Evolutionary conservation across 176 grass and related monocot species (phyloP).

Genomic region (Paspalum notatum): DNA sequence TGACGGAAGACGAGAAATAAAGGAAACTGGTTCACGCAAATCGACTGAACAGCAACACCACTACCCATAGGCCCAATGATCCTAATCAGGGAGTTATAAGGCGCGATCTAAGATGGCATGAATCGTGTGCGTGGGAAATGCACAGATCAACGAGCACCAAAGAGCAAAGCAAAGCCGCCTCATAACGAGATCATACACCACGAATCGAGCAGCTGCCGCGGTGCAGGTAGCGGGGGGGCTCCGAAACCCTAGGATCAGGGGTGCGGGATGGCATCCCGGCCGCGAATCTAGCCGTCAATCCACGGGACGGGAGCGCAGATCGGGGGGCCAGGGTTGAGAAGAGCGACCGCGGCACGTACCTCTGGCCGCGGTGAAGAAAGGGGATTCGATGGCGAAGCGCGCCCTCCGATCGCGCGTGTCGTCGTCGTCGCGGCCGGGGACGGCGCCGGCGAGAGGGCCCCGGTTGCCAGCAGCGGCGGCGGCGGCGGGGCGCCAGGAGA

Average conservation of each 20-base stretch:
- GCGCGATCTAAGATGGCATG: background rate
- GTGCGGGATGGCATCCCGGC: background rate
- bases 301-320: slow-evolving; percentile 20
- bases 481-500: slow-evolving; percentile 49
- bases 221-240: background rate
- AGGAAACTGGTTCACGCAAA: background rate
- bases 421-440: slow-evolving; percentile 32
- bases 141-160: slow-evolving; percentile 11
- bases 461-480: slow-evolving; percentile 20
- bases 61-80: background rate
- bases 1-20: background rate
- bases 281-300: slow-evolving; percentile 1
- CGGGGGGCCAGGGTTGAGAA: background rate
- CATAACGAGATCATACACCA: background rate
- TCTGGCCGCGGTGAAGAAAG: slow-evolving; percentile 45
- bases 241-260: slow-evolving; percentile 28
- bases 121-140: background rate
- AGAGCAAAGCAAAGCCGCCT: background rate
- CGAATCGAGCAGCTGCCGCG: background rate
- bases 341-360: background rate
- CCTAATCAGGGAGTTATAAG: background rate
- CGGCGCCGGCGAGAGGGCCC: slow-evolving; percentile 27
- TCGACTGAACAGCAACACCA: background rate
- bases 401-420: slow-evolving; percentile 9
- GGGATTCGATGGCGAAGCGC: slow-evolving; percentile 20